Percentiles rank a stretch among this genome's conserved stretches.
These are phyloP conservation scores for Syzygium syzygioides DNA, from an alignment of 441 rosid species.

Conservation along the genomic window DNA sequence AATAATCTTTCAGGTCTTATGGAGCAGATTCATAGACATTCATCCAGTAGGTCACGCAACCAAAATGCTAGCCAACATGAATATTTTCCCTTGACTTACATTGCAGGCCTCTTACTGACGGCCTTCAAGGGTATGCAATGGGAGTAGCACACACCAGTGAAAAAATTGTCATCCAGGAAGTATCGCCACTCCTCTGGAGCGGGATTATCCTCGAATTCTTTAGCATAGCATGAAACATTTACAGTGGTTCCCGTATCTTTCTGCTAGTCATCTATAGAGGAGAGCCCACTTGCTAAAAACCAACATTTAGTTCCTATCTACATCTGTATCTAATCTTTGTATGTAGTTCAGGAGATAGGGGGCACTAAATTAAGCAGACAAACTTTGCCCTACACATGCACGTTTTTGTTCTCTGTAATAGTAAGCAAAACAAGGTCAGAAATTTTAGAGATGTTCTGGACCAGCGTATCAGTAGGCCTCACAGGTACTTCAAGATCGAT, in stretches of 20 bases:
- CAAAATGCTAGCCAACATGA: neutral
- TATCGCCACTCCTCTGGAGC: neutral
- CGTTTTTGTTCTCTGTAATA: neutral
- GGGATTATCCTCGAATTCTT: neutral
- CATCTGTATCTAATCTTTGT: neutral
- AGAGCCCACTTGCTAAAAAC: neutral
- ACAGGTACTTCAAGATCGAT: neutral
- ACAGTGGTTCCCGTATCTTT: neutral
- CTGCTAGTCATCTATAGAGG: neutral
- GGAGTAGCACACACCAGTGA: neutral
- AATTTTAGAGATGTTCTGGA: neutral
- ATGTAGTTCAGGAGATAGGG: neutral
- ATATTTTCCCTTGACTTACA: neutral
- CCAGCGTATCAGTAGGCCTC: neutral
- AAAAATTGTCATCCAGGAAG: neutral
- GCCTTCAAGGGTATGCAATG: neutral
- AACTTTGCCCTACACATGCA: neutral
- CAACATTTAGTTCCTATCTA: neutral
- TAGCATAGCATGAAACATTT: neutral
- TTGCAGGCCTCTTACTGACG: neutral
- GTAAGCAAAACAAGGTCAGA: neutral
- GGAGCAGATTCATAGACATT: neutral
- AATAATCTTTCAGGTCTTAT: neutral
- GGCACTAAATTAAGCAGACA: neutral
- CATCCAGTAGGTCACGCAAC: neutral